These are phyloP conservation scores for Monilinia fructicola DNA, from an alignment of 2,329 filamentous ascomycete species.

Conservation along the genomic window DNA sequence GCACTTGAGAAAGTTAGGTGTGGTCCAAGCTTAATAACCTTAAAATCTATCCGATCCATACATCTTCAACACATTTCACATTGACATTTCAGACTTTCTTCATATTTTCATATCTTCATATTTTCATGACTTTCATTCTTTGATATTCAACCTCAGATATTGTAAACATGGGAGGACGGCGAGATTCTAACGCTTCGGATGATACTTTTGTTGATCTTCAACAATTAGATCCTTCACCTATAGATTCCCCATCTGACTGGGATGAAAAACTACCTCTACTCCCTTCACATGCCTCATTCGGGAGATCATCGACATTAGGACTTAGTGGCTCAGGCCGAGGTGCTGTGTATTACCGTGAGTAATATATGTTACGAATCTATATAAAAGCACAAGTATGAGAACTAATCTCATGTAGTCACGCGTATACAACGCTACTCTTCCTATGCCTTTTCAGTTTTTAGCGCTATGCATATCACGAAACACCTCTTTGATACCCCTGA, in stretches of 20 bases:
- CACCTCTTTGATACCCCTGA: constrained; percentile 75
- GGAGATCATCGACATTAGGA: constrained; percentile 47
- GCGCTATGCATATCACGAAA: constrained; percentile 78
- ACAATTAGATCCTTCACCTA: constrained; percentile 79
- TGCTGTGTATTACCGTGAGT: constrained; percentile 73
- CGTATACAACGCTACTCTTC: constrained; percentile 86
- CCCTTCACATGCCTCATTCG: constrained; percentile 44
- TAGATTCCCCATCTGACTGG: constrained; percentile 56
- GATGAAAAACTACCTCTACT: constrained; percentile 45
- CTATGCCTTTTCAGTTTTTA: constrained; percentile 78
- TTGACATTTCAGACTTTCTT: not conserved
- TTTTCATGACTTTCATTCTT: constrained; percentile 16
- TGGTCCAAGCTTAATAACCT: constrained; percentile 32
- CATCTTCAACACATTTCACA: constrained; percentile 26
- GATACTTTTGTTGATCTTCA: constrained; percentile 65
- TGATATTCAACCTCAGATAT: constrained; percentile 3
- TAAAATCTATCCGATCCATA: constrained; percentile 28
- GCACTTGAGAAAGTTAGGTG: constrained; percentile 27
- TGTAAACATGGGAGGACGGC: constrained; percentile 19
- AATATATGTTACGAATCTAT: not conserved
- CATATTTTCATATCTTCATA: not conserved
- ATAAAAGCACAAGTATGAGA: not conserved
- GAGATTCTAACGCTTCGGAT: constrained; percentile 48
- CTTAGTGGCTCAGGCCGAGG: constrained; percentile 64
- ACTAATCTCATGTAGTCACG: constrained; percentile 52